Evolutionary conservation across 495 filamentous ascomycete species (phyloP), one percentile per base, ranked within the genome.

Genomic region (Penicillium malachiteum): DNA sequence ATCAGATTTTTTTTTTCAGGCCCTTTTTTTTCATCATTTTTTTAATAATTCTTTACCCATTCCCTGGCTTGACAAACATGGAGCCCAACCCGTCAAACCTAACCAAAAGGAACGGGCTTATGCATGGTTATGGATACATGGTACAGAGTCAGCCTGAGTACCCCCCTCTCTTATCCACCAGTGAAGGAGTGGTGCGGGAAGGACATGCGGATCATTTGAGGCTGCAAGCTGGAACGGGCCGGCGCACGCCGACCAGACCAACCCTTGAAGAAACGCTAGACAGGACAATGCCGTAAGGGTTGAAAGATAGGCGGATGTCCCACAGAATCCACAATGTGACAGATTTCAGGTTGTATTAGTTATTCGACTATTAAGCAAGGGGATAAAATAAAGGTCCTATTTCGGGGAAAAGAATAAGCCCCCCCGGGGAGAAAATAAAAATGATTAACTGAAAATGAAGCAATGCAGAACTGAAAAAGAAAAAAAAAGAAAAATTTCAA

Each of bases 211-310:
- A 77, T 76, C 74, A 77, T 76, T 67, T 71, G 48, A 76, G 75
- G 73, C 75, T 78, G 75, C 75, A 77, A 74, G 69, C 73, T 72
- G 75, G 75, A 71, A 75, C 75, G 75, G 75, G 64, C 75, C 75
- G 75, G 68, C 71, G 75, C 74, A 78, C 73, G 70, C 65, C 69
- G 68, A 71, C 66, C 68, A 69, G 65, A 64, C 64, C 59, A 65
- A 63, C 62, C 66, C 64, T 70, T 73, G 70, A 72, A 72, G 71
- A 71, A 72, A 74, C 68, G 68, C 65, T 68, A 69, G 60, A 37
- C 66, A 53, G 63, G 59, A 53, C 54, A 62, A 47, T 11, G 39
- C 17, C 47, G 61, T 62, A 65, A 57, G 50, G 58, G 56, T 33
- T 35, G 21, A 47, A 50, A 18, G 54, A 30, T 38, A 42, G 44